Evolutionary conservation across 169 alveolate genomes (phyloP), one percentile per base, ranked within the genome.

Genomic region (Theileria equi): DNA sequence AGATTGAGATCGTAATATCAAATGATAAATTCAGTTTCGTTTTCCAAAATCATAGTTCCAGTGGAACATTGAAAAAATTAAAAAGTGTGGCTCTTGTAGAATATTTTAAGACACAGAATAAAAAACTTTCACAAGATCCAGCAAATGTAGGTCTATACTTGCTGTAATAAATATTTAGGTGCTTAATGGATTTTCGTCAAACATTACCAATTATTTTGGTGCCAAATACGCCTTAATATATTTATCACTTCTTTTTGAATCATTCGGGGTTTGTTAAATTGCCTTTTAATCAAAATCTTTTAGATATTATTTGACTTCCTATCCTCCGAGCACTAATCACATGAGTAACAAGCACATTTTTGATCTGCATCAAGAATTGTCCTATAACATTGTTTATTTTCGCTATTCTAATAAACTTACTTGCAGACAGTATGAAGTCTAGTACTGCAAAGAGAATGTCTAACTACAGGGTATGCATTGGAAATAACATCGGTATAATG

Each of bases 301-400:
- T 47, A 59, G 69, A 59, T 59, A 10, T 19, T 59, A 2, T 59
- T 59, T 6, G 69, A 59, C 40, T 5, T 47, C 35, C 17, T 59
- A 41, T 59, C 69, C 1, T 31, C 69, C 36, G n/a, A n/a, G n/a
- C n/a, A n/a, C n/a, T 53, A 53, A n/a, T 5, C 21, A 16, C 63
- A 53, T 48, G 17, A 34, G 11, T 44, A 17, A 53, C 63, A 53
- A 10, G 32, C 3, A 53, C 63, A 53, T 53, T 34, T 34, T 53
- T 29, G 23, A 5, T 53, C 63, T 28, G 36, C 19, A 17, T 29
- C 19, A 3, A 53, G 28, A 34, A 53, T 48, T 3, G 17, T 23
- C 63, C 63, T 53, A 25, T 34, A 53, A 34, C 6, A 16, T 16
- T n/a, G 17, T 29, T 13, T 10, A 8, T 8, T 44, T 53, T 26